Percentiles rank a stretch among this genome's conserved stretches.
phyloP scores from a whole-genome alignment of 495 filamentous ascomycete genomes.

The Aspergillus incahuasiensis region DNA sequence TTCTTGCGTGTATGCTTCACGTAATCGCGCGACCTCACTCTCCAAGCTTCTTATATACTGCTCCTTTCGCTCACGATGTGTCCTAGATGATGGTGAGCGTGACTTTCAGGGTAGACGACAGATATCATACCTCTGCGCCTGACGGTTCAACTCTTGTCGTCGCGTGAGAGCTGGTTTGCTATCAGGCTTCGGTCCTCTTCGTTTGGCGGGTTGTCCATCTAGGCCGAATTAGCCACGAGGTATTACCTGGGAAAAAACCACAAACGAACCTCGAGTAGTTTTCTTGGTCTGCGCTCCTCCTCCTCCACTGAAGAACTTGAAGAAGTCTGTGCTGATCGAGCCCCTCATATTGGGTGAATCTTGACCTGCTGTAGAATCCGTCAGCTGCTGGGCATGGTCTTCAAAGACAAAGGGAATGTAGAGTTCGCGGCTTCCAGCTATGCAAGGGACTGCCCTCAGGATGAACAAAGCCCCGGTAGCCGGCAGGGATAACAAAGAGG shows the following conservation, averaged over 20 bases:
- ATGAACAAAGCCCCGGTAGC: not conserved
- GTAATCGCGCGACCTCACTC: conserved; percentile 73
- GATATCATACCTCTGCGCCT: conserved; percentile 76
- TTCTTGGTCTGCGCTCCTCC: conserved; percentile 25
- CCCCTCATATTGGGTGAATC: conserved; percentile 24
- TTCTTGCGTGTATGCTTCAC: conserved; percentile 43
- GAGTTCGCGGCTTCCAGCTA: not conserved
- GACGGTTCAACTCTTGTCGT: conserved; percentile 88
- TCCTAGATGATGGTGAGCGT: conserved; percentile 44
- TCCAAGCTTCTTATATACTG: conserved; percentile 92
- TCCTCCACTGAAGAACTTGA: conserved; percentile 32
- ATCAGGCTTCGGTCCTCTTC: conserved; percentile 91
- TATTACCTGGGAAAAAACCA: not conserved
- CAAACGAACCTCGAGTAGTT: conserved; percentile 30
- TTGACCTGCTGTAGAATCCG: conserved; percentile 6
- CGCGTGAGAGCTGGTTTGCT: conserved; percentile 93
- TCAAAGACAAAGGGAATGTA: not conserved
- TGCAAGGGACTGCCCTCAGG: not conserved
- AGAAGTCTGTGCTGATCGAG: conserved; percentile 30
- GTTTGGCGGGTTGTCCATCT: conserved; percentile 86
- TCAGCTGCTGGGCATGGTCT: not conserved
- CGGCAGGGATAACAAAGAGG: not conserved
- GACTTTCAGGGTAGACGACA: not conserved
- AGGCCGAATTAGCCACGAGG: not conserved
- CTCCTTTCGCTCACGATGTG: conserved; percentile 95